Evolutionary conservation across 108 stramenopile genomes (phyloP), one percentile per base, ranked within the genome.

Genomic region (Skeletonema grethae): DNA sequence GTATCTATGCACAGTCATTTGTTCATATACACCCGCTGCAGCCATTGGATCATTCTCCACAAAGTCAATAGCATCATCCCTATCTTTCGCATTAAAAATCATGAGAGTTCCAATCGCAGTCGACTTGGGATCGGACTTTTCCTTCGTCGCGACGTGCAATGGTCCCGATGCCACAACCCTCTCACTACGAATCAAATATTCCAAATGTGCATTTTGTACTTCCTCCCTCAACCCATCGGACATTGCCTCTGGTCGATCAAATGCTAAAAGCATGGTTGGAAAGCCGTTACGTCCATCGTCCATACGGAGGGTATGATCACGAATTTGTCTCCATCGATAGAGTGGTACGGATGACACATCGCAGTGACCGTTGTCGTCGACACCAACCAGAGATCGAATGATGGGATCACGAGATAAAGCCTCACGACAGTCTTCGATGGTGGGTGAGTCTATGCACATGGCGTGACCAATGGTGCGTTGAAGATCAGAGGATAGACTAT

Each of bases 291-390:
- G 84, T 32, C 92, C 92, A 36, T 94, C 92, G 57, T 94, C 92
- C 15, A 70, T 53, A 36, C 92, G 86, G 22, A 94, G 70, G 16
- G 87, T 85, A 65, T 91, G 86, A 66, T 94, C 92, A 31, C 90
- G 90, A 79, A 94, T 91, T 35, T 94, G 92, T 60, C 88, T 77
- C 92, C 92, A 94, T 34, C 92, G 87, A 69, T 87, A 94, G 16
- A 94, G 68, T 4, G 82, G 90, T 18, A 91, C 53, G 22, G 89
- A 77, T 22, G 77, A 67, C 4, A 78, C 63, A 45, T 78, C 81
- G 55, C 72, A 72, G 11, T 35, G 12, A 16, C 72, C 76, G 11
- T 73, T 38, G 10, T 63, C 39, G 11, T 90, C 85, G 32, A 84
- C 86, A 6, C 86, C 87, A 2, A 85, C 75, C n/a, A 91, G 70